Percentiles rank a stretch among this genome's conserved stretches.
These are phyloP conservation scores for Arthrobotrys iridis DNA, from an alignment of 2,329 filamentous ascomycete genomes.

Conservation along the genomic window DNA sequence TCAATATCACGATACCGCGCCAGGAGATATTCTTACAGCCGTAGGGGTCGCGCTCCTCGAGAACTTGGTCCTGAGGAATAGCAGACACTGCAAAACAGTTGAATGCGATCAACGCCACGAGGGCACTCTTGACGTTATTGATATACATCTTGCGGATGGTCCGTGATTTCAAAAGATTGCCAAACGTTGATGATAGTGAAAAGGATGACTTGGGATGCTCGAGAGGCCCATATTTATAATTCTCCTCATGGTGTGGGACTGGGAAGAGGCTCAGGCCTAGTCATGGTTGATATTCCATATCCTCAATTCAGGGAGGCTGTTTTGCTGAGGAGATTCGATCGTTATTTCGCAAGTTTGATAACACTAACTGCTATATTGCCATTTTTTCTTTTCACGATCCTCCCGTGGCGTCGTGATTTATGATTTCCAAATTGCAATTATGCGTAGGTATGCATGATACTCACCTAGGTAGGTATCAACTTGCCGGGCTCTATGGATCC, in stretches of 20 bases:
- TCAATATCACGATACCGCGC: background rate
- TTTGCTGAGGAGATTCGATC: background rate
- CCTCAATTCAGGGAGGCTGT: background rate
- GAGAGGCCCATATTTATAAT: background rate
- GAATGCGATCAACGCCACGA: constrained; percentile 7
- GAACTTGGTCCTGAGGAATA: background rate
- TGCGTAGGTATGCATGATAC: background rate
- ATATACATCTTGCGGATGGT: constrained; percentile 1
- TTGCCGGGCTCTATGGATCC: too few species aligned
- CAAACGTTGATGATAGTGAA: background rate
- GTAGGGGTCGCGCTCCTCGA: background rate
- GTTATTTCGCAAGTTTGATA: background rate
- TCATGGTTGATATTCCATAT: background rate
- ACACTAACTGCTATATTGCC: background rate
- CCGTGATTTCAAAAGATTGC: background rate
- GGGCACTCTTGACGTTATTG: background rate
- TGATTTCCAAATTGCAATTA: background rate
- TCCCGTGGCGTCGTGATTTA: background rate
- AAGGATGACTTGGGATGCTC: background rate
- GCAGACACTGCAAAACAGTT: background rate
- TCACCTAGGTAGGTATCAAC: too few species aligned
- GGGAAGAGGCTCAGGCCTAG: background rate
- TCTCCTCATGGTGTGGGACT: too few species aligned
- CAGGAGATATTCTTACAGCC: background rate
- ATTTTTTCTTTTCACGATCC: background rate